These are phyloP conservation scores for Aspergillus taichungensis DNA, from an alignment of 495 filamentous ascomycete genomes.

Conservation along the genomic window DNA sequence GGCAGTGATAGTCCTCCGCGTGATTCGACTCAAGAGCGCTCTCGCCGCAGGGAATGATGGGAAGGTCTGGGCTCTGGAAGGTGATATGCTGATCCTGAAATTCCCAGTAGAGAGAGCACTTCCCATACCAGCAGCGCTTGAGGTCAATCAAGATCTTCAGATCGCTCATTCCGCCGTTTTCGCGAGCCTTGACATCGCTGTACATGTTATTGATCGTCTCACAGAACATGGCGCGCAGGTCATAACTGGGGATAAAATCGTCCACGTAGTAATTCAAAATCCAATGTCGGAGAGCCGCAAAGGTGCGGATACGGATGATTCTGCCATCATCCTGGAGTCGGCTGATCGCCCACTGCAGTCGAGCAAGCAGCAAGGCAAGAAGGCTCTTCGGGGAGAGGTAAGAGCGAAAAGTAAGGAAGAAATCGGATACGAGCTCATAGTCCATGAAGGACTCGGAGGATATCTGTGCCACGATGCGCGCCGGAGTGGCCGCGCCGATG, in stretches of 20 bases:
- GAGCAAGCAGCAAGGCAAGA: constrained; percentile 70
- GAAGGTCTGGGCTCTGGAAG: constrained; percentile 50
- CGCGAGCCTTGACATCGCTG: constrained; percentile 45
- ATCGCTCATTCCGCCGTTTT: constrained; percentile 57
- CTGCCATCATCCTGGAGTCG: constrained; percentile 75
- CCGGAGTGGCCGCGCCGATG: constrained; percentile 83
- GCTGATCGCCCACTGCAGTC: constrained; percentile 79
- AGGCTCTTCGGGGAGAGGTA: constrained; percentile 73
- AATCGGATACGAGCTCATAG: constrained; percentile 95
- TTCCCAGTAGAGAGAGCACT: constrained; percentile 85
- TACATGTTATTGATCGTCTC: constrained; percentile 71
- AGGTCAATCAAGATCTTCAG: constrained; percentile 87
- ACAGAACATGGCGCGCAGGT: constrained; percentile 74
- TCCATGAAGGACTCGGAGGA: constrained; percentile 93
- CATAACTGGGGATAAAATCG: constrained; percentile 81
- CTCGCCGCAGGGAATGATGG: constrained; percentile 68
- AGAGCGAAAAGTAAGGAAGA: constrained; percentile 89
- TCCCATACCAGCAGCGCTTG: constrained; percentile 94
- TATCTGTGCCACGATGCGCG: constrained; percentile 92
- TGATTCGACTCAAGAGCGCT: constrained; percentile 9
- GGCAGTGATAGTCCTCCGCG: constrained; percentile 11
- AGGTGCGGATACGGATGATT: constrained; percentile 88
- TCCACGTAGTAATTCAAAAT: constrained; percentile 96
- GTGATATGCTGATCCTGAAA: constrained; percentile 47
- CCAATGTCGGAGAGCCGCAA: constrained; percentile 96